These are phyloP conservation scores for Aureobasidium sp. DNA, from an alignment of 2,329 filamentous ascomycete species.

Conservation along the genomic window DNA sequence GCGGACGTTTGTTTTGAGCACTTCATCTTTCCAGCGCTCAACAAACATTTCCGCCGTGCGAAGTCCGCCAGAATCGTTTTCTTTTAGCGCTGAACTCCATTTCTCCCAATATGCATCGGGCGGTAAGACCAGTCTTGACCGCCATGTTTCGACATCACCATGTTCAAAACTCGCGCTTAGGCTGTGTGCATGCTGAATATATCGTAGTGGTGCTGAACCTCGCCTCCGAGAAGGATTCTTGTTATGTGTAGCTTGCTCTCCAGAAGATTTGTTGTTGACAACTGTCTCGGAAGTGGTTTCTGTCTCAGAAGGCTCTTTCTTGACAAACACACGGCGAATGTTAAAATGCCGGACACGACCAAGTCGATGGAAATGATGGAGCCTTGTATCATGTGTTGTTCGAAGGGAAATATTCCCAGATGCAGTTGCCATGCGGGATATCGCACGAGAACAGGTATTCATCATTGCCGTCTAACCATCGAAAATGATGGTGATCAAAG, in stretches of 20 bases:
- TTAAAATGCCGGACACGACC: not conserved
- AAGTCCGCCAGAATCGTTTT: not conserved
- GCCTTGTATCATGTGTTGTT: not conserved
- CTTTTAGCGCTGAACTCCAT: not conserved
- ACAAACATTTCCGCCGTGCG: not conserved
- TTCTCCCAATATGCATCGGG: not conserved
- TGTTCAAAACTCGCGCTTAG: not conserved
- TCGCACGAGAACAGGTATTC: not conserved
- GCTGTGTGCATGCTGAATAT: no score
- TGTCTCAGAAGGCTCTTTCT: not conserved
- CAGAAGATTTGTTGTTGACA: not conserved
- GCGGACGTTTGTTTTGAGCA: not conserved
- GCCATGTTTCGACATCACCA: not conserved
- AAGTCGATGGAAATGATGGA: not conserved
- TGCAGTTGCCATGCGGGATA: not conserved
- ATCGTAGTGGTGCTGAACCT: no score
- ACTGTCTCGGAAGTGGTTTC: not conserved
- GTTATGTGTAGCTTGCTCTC: no score
- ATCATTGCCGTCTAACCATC: not conserved
- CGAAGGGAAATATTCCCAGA: not conserved
- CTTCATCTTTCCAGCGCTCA: not conserved
- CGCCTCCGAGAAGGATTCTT: no score
- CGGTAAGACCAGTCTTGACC: not conserved
- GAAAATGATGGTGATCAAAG: not conserved
- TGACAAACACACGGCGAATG: not conserved